phyloP scores from a whole-genome alignment of 495 filamentous ascomycete genomes.

The Penicillium maclennaniae region DNA sequence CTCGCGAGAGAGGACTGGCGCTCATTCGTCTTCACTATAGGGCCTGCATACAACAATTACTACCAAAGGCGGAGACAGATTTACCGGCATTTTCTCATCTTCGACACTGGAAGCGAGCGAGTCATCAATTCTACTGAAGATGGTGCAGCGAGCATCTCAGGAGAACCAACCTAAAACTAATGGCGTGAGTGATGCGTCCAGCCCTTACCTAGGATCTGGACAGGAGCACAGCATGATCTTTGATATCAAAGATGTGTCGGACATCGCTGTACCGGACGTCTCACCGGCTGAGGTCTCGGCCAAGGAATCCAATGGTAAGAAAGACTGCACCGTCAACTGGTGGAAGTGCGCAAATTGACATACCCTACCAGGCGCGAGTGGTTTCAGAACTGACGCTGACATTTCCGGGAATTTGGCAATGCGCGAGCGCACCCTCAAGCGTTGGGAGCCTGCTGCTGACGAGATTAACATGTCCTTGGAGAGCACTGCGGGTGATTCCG shows the following conservation, averaged over 20 bases:
- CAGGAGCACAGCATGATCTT: conserved; percentile 73
- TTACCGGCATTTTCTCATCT: conserved; percentile 65
- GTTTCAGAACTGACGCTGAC: conserved; percentile 82
- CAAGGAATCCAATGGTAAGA: conserved; percentile 71
- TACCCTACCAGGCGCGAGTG: conserved; percentile 13
- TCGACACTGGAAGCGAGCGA: conserved; percentile 55
- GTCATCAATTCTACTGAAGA: conserved; percentile 69
- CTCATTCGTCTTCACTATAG: conserved; percentile 40
- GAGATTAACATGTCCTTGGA: conserved; percentile 68
- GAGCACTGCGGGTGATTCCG: conserved; percentile 34
- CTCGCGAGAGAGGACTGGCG: conserved; percentile 9
- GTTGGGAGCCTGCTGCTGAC: conserved; percentile 71
- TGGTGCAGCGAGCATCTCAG: conserved; percentile 64
- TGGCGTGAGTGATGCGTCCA: conserved; percentile 46
- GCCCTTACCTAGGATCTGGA: conserved; percentile 56
- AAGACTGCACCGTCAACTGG: background rate
- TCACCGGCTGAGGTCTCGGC: conserved; percentile 42
- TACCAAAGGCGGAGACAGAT: conserved; percentile 67
- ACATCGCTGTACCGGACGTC: conserved; percentile 59
- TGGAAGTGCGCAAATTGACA: background rate
- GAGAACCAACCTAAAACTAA: conserved; percentile 51
- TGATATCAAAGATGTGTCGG: conserved; percentile 70
- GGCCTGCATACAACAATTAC: conserved; percentile 65
- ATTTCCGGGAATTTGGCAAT: conserved; percentile 71
- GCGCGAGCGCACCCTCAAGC: conserved; percentile 74